Conservation (phyloP, 306 rosid genomes). For the Pyrus pyrifolia region DNA sequence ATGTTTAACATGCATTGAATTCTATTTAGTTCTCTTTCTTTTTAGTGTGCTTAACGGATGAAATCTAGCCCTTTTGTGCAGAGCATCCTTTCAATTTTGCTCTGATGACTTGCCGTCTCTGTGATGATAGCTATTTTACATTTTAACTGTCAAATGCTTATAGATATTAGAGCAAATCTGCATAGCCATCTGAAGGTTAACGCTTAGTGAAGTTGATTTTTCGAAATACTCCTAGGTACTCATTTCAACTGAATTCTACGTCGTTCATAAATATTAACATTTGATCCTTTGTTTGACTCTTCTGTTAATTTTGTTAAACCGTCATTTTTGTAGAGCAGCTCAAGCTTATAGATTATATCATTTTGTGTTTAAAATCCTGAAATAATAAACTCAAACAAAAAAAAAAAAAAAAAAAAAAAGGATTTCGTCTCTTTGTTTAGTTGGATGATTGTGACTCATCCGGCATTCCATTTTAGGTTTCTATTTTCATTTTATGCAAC, state of each 20-base stretch:
- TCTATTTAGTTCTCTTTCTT: not conserved
- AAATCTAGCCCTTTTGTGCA: not conserved
- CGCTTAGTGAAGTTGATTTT: not conserved
- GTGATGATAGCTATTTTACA: not conserved
- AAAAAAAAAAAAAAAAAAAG: too few species aligned
- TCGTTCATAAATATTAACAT: not conserved
- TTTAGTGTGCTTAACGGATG: not conserved
- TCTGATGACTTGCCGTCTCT: not conserved
- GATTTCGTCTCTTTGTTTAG: not conserved
- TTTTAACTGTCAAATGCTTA: not conserved
- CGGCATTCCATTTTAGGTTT: not conserved
- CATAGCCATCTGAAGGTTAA: too few species aligned
- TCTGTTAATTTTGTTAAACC: not conserved
- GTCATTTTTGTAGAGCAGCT: not conserved
- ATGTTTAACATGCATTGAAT: not conserved
- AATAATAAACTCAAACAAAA: not conserved
- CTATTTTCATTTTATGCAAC: not conserved
- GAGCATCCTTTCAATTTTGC: not conserved
- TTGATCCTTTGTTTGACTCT: not conserved
- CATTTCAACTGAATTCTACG: not conserved
- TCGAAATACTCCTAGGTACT: not conserved
- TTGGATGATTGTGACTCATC: not conserved
- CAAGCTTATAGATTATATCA: not conserved
- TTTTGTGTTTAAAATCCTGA: not conserved
- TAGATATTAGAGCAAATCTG: not conserved